Conservation (phyloP, 768 basidiomycete species). For the Podaxis sp. region DNA sequence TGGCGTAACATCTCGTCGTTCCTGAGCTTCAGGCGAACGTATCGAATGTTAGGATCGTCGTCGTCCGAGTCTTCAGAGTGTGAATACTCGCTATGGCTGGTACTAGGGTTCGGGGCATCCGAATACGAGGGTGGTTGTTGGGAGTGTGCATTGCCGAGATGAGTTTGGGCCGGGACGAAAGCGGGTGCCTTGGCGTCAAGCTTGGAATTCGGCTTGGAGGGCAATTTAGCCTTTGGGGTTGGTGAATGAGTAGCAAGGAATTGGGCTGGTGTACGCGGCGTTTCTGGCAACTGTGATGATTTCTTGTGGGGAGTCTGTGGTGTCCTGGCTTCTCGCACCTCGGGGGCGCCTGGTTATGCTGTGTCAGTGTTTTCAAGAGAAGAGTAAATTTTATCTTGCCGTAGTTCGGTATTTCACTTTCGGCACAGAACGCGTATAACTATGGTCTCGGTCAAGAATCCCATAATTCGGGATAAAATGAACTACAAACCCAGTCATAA, state of each 20-base stretch:
- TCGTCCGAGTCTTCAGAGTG: constrained; percentile 23
- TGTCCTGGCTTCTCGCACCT: constrained; percentile 8
- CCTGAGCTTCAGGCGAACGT: constrained; percentile 58
- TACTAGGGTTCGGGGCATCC: background rate
- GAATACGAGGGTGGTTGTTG: background rate
- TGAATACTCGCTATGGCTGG: background rate
- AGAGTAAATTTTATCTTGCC: constrained; percentile 21
- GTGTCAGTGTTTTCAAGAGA: background rate
- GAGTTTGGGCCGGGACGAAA: constrained; percentile 26
- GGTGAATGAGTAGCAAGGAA: constrained; percentile 20
- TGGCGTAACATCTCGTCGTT: constrained; percentile 40
- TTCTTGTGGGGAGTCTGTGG: constrained; percentile 11
- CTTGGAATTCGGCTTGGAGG: constrained; percentile 16
- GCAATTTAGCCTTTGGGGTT: constrained; percentile 15
- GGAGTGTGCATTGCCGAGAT: background rate
- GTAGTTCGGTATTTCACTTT: constrained; percentile 49
- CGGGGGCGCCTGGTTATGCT: background rate
- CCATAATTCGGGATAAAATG: background rate
- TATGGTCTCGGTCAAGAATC: constrained; percentile 21
- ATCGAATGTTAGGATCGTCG: constrained; percentile 57
- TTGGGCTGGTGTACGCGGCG: constrained; percentile 31
- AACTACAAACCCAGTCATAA: constrained; percentile 77
- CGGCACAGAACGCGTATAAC: constrained; percentile 63
- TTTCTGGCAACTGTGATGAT: constrained; percentile 23
- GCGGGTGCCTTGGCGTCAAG: constrained; percentile 36